phyloP scores from a whole-genome alignment of 1,139 yeast species.

The Magnusiomyces starmeri region DNA sequence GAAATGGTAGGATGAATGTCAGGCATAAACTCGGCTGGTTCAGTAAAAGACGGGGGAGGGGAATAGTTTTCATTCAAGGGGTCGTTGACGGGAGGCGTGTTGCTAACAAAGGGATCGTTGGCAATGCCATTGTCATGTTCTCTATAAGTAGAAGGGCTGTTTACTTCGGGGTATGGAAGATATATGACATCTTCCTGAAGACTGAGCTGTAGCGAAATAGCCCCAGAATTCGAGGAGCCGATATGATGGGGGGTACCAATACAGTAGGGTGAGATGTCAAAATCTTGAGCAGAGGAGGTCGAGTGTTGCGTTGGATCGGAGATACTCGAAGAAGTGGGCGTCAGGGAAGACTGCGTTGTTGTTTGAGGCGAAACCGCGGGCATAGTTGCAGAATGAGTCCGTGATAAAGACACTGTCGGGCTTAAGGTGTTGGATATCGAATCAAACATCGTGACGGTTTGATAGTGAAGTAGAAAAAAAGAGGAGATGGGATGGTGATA shows the following conservation, averaged over 20 bases:
- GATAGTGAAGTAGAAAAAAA: background rate
- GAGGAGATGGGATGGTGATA: background rate
- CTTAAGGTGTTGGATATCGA: background rate
- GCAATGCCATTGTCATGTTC: conserved; percentile 21
- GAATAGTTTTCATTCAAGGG: conserved; percentile 4
- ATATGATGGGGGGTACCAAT: conserved; percentile 31
- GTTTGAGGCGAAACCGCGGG: background rate
- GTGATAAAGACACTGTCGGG: background rate
- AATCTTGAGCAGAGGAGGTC: background rate
- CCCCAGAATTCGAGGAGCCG: conserved; percentile 30
- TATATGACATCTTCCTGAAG: conserved; percentile 32
- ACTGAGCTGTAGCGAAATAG: conserved; percentile 30
- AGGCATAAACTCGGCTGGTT: background rate
- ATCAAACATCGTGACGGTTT: too few relatives aligned
- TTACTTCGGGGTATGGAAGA: conserved; percentile 23
- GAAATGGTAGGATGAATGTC: background rate
- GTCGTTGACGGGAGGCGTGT: conserved; percentile 3
- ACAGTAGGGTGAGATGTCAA: conserved; percentile 26
- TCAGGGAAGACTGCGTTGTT: background rate
- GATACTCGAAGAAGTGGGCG: background rate
- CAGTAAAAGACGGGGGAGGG: background rate
- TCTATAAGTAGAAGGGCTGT: conserved; percentile 19
- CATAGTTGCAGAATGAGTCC: background rate
- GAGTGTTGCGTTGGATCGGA: background rate
- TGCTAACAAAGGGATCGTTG: background rate